Evolutionary conservation across 2,329 filamentous ascomycete species (phyloP), one percentile per base, ranked within the genome.

Genomic region (Penicillium aurantiogriseum): DNA sequence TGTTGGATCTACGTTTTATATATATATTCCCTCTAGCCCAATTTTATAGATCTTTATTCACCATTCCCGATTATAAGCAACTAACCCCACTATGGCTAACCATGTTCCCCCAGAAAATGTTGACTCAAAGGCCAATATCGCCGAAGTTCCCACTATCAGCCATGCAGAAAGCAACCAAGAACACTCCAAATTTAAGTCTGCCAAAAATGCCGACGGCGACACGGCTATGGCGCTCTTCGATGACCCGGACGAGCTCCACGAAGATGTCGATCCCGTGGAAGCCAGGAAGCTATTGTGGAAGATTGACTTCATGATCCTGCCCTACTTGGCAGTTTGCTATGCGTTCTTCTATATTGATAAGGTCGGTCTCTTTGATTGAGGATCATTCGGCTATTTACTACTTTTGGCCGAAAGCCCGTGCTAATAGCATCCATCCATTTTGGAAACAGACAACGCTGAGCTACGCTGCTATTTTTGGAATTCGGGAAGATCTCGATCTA

Each of bases 391-490:
- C 19, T 11, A 23, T 23, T 47, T 11, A 6, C 15, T 6, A 4
- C 1, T 21, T n/a, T 21, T 21, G 8, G 3, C 3, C 5, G 11
- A 51, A 39, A 13, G 2, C 0, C 10, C 15, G 2, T 51, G 13
- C 36, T 51, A 40, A 51, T 21, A 31, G 1, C 10, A 19, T 44
- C 10, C 10, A 19, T 44, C 10, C 15, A 46, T 46, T 11, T 9
- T 39, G 5, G 19, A 7, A 15, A 40, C 27, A 85, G 74, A 85
- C 83, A 0, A 85, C 81, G 0, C 71, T 85, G 31, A 84, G 80
- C 1, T 88, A 87, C 62, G 85, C 86, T 0, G 85, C 86, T 21
- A 84, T 88, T 49, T 87, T 88, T 57, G 85, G 85, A 1, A 83
- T 89, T 58, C 77, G 79, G 23, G 79, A 85, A 2, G 85, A 86